phyloP scores from a whole-genome alignment of 1,139 yeast species.

The Komagataea norvegica region DNA sequence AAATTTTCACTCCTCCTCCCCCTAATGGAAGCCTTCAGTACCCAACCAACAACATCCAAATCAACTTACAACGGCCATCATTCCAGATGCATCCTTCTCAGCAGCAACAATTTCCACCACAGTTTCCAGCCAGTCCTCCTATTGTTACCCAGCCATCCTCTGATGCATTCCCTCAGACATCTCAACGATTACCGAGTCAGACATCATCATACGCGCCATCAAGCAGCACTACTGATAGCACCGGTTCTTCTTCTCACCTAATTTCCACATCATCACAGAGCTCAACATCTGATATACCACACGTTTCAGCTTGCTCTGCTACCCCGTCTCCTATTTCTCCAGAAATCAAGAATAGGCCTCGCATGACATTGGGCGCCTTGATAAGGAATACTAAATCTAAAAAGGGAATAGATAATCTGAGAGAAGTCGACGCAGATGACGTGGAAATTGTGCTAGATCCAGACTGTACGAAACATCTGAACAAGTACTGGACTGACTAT shows the following conservation, averaged over 20 bases:
- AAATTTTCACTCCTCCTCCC: slow-evolving; percentile 14
- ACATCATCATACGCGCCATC: too few relatives aligned
- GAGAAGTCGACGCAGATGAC: slow-evolving; percentile 18
- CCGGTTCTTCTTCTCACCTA: too few relatives aligned
- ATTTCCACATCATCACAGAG: too few relatives aligned
- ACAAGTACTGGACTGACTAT: slow-evolving; percentile 19
- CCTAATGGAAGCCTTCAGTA: slow-evolving; percentile 5
- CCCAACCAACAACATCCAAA: slow-evolving; percentile 17
- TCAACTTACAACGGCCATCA: slow-evolving; percentile 20
- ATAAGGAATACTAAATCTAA: background rate
- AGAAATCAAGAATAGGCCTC: too few relatives aligned
- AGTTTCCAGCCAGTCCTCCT: too few relatives aligned
- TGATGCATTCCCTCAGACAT: too few relatives aligned
- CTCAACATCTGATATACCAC: too few relatives aligned
- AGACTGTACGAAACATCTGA: slow-evolving; percentile 19
- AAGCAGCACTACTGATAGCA: too few relatives aligned
- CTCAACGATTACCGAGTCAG: too few relatives aligned
- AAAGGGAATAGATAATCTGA: slow-evolving; percentile 12
- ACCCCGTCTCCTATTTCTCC: too few relatives aligned
- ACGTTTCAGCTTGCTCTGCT: too few relatives aligned
- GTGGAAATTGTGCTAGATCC: slow-evolving; percentile 23
- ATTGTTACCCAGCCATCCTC: too few relatives aligned
- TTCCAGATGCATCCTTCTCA: slow-evolving; percentile 8
- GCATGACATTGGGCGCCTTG: slow-evolving; percentile 2
- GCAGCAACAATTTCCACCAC: slow-evolving; percentile 1